Evolutionary conservation across 257 asterid species (phyloP), one percentile per base, ranked within the genome.

Genomic region (Scutellaria galericulata): DNA sequence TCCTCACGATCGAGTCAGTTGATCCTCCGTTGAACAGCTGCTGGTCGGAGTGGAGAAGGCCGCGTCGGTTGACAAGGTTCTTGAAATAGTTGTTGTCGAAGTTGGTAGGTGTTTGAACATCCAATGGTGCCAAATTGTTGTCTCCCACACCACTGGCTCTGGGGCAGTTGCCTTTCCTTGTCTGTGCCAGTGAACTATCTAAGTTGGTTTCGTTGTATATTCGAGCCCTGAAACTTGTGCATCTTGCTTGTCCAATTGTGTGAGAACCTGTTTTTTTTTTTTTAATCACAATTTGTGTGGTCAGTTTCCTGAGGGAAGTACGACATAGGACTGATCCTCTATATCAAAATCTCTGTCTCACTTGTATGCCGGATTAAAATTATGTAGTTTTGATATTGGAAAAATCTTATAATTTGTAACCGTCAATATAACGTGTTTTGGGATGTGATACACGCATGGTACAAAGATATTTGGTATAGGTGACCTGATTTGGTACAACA

Each of bases 11-110:
- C 2, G 96, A 81, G 53, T 88, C 90, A 0, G 93, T 80, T 0
- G 96, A 79, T 20, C 91, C 92, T 0, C 96, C 95, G 5, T 76
- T 91, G 83, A 73, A 91, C 22, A 94, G 77, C 69, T 91, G 90
- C 71, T 94, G 97, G 56, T 94, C 99, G 20, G 97, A 91, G 61
- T 91, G 97, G 44, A 94, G 97, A n/a, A 89, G 88, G 20, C 97
- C 99, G 3, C 82, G 82, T 37, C 60, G 75, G 72, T 48, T 81
- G 3, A 89, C 84, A 2, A 94, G 91, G 82, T 88, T 81, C 44
- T 48, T 74, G 88, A 74, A 91, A 20, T 94, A 94, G 59, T 77
- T 76, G 80, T 85, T 91, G 85, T 94, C 99, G 42, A 94, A 94
- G 1, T 6, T 13, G 1, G 86, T 81, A 1, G 96, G 89, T 0